Conservation (phyloP, 768 basidiomycete genomes). For the Phaffia tasmanica region DNA sequence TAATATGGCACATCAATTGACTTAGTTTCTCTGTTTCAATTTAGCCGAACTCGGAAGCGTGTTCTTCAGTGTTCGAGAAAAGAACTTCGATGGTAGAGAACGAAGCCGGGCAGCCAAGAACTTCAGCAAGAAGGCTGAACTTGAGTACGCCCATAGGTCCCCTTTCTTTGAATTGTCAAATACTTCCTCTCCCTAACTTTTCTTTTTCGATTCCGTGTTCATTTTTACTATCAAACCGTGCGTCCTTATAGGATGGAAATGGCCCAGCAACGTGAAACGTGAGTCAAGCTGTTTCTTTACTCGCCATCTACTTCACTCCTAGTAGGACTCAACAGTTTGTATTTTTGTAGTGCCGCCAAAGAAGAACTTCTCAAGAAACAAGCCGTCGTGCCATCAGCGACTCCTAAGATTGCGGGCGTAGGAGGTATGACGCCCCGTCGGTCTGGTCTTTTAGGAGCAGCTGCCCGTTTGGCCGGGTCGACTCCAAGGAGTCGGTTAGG, state of each 20-base stretch:
- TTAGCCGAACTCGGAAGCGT: slow-evolving; percentile 86
- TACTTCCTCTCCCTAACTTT: not conserved
- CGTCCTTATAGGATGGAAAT: slow-evolving; percentile 53
- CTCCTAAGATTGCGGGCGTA: slow-evolving; percentile 34
- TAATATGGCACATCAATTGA: not conserved
- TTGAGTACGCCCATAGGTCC: slow-evolving; percentile 44
- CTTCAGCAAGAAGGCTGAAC: slow-evolving; percentile 79
- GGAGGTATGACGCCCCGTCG: slow-evolving; percentile 33
- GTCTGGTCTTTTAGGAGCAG: slow-evolving; percentile 21
- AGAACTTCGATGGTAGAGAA: slow-evolving; percentile 86
- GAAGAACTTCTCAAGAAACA: slow-evolving; percentile 33
- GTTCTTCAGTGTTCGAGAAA: slow-evolving; percentile 95
- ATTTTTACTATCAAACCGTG: too few relatives aligned
- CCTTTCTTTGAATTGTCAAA: too few relatives aligned
- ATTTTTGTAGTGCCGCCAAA: slow-evolving; percentile 31
- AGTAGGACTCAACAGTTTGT: not conserved
- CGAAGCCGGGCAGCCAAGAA: slow-evolving; percentile 56
- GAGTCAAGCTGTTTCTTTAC: slow-evolving; percentile 15
- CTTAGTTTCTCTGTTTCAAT: slow-evolving; percentile 22
- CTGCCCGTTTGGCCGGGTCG: not conserved
- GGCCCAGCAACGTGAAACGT: slow-evolving; percentile 46
- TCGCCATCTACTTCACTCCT: not conserved
- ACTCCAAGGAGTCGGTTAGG: too few relatives aligned
- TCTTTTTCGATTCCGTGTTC: not conserved
- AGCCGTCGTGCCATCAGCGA: slow-evolving; percentile 27